Evolutionary conservation across 441 rosid genomes (phyloP), one percentile per base, ranked within the genome.

Genomic region (Rhodomyrtus psidioides): DNA sequence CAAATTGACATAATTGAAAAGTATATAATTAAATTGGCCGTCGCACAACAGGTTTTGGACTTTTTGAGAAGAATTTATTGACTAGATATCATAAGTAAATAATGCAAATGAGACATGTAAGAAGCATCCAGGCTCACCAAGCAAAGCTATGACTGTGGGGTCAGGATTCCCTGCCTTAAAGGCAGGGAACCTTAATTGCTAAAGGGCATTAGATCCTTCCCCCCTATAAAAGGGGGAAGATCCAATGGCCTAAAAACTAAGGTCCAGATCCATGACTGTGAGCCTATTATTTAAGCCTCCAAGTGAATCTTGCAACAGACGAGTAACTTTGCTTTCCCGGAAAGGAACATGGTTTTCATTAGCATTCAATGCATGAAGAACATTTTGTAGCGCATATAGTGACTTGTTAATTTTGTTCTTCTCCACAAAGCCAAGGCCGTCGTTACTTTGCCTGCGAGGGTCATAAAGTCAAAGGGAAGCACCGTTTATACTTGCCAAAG

Each of bases 321-420:
- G 94, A 57, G 97, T 93, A 53, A 96, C 91, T 88, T 92, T 94
- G 88, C 95, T 95, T 90, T 94, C 98, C 42, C 98, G 92, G 88
- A 93, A 96, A 26, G 98, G 98, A 55, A 96, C 92, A 84, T 93
- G 95, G 46, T 85, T 86, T 85, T 93, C 96, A 83, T 93, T 93
- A 55, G 93, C 91, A 82, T 88, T 94, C 85, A 96, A 87, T 65
- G 98, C 93, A 86, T 86, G 91, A 84, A 94, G 81, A 83, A 96
- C 98, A 82, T 94, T 94, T 53, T 92, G 94, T 53, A 96, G 86
- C 51, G 97, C 94, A 90, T 95, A 88, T 23, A 96, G 89, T 7
- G 97, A 92, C 91, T 90, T 96, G 83, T 93, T 95, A 27, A 91
- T 90, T 85, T 88, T 91, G 83, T 88, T 83, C 58, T 84, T 93